Conservation (phyloP, 2,329 filamentous ascomycete genomes). For the Epichloe festucae region DNA sequence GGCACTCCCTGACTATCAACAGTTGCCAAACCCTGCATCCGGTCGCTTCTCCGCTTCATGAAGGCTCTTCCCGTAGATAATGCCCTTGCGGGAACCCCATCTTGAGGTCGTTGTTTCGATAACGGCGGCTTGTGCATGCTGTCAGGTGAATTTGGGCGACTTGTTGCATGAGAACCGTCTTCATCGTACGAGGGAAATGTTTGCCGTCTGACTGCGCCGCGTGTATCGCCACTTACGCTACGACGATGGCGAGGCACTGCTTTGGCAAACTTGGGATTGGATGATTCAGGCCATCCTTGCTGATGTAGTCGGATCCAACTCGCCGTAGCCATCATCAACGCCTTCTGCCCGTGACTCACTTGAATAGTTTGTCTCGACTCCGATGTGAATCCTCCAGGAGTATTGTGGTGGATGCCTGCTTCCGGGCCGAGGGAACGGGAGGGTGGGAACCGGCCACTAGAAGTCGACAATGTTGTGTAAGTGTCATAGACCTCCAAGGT, state of each 20-base stretch:
- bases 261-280: constrained; percentile 16
- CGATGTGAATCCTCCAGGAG: constrained; percentile 9
- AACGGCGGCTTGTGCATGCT: neutral
- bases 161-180: constrained; percentile 4
- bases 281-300: constrained; percentile 21
- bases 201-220: constrained; percentile 5
- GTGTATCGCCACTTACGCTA: constrained; percentile 6
- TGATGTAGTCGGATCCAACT: constrained; percentile 25
- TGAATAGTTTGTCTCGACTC: constrained; percentile 18
- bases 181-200: constrained; percentile 7
- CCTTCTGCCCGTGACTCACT: constrained; percentile 21
- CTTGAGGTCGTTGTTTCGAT: neutral
- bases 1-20: neutral
- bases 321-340: constrained; percentile 25
- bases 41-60: constrained; percentile 12
- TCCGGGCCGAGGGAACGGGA: constrained; percentile 22
- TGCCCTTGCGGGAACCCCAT: constrained; percentile 9
- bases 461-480: constrained; percentile 45
- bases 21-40: constrained; percentile 4
- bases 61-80: constrained; percentile 15
- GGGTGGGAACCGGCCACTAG: constrained; percentile 34
- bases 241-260: constrained; percentile 13
- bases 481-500: constrained; percentile 57
- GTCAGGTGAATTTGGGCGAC: neutral
- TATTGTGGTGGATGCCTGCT: constrained; percentile 9